Percentiles rank a stretch among this genome's conserved stretches.
phyloP scores from a whole-genome alignment of 2,329 filamentous ascomycete species.

The Xylaria sp. region DNA sequence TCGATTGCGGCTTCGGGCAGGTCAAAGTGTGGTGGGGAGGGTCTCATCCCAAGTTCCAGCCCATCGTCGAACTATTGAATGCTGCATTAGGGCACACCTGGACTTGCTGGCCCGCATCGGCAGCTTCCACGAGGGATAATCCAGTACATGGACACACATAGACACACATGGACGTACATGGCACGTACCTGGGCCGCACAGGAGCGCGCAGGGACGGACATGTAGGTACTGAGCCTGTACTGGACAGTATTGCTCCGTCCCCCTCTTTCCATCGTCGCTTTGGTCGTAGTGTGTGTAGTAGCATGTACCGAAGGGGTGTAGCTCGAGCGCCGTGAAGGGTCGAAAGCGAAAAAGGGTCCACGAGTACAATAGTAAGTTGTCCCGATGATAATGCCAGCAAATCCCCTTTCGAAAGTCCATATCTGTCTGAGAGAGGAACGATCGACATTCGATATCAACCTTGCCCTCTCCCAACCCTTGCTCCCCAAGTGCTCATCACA shows the following conservation, averaged over 20 bases:
- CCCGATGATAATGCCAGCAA: slow-evolving; percentile 38
- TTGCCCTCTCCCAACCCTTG: slow-evolving; percentile 25
- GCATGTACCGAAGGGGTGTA: slow-evolving; percentile 29
- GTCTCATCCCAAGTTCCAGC: slow-evolving; percentile 38
- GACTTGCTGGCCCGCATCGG: slow-evolving; percentile 38
- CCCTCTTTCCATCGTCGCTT: slow-evolving; percentile 30
- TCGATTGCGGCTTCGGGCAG: slow-evolving; percentile 36
- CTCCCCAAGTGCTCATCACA: slow-evolving; percentile 19
- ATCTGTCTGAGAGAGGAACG: slow-evolving; percentile 32
- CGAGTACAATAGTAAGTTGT: slow-evolving; percentile 31
- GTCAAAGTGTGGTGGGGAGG: slow-evolving; percentile 34
- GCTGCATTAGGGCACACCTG: slow-evolving; percentile 41
- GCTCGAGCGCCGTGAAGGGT: slow-evolving; percentile 27
- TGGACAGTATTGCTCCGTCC: slow-evolving; percentile 33
- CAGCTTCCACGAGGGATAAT: slow-evolving; percentile 37
- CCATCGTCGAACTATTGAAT: slow-evolving; percentile 42
- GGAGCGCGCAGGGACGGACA: neutral
- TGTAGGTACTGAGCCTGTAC: neutral
- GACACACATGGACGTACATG: too few species aligned
- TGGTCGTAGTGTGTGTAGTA: slow-evolving; percentile 26
- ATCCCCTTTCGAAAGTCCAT: slow-evolving; percentile 28
- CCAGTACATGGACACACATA: neutral
- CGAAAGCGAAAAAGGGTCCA: slow-evolving; percentile 29
- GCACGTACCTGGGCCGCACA: neutral
- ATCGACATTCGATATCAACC: slow-evolving; percentile 39